These are phyloP conservation scores for Phytophthora litchii DNA, from an alignment of 352 stramenopile genomes.

Conservation along the genomic window DNA sequence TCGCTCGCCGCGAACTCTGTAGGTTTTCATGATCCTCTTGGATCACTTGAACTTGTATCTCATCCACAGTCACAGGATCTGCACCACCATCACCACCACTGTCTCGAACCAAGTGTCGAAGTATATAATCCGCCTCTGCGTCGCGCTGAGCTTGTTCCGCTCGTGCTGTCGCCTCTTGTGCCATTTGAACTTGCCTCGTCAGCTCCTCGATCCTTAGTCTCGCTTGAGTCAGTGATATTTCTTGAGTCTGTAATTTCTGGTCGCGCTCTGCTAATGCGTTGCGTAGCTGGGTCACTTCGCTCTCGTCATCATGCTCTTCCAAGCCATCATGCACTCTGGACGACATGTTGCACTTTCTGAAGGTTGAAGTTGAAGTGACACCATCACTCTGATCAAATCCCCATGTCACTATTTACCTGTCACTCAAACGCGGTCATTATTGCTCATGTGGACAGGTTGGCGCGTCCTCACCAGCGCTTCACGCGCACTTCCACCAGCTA, in stretches of 20 bases:
- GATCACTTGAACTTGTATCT: conserved; percentile 10
- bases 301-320: background rate
- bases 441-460: background rate
- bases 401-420: conserved; percentile 20
- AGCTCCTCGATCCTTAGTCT: conserved; percentile 9
- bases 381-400: conserved; percentile 14
- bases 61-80: background rate
- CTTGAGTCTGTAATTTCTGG: background rate
- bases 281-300: conserved; percentile 4
- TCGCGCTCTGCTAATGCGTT: conserved; percentile 7
- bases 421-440: conserved; percentile 12
- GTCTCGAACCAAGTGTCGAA: conserved; percentile 23
- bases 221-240: conserved; percentile 9
- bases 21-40: background rate
- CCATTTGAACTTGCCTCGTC: conserved; percentile 9
- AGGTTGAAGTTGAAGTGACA: conserved; percentile 20
- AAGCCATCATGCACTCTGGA: background rate
- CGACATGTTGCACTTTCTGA: conserved; percentile 5
- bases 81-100: conserved; percentile 11
- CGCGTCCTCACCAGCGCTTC: conserved; percentile 6
- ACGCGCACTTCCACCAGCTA: background rate
- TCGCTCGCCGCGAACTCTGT: conserved; percentile 11
- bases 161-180: conserved; percentile 2
- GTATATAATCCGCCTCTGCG: conserved; percentile 31
- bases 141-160: conserved; percentile 28